Evolutionary conservation across 73 alveolate species (phyloP).

Genomic region (Paramecium sexaurelia): DNA sequence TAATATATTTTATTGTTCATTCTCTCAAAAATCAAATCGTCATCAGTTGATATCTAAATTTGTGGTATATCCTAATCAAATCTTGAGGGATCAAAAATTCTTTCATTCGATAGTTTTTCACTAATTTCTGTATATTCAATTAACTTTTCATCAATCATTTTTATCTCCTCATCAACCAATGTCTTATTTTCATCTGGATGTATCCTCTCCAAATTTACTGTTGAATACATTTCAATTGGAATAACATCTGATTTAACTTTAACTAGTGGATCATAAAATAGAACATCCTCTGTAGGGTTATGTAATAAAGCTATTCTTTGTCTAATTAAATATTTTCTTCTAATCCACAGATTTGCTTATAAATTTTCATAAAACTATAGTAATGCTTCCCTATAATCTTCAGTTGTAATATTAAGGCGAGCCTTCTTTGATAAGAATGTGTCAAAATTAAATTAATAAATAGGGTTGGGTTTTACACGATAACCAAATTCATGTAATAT

Average conservation of each 20-base stretch:
- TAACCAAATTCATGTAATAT: constrained; percentile 24
- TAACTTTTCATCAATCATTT: background rate
- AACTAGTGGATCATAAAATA: constrained; percentile 42
- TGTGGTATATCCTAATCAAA: constrained; percentile 12
- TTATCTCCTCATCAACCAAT: background rate
- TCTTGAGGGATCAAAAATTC: constrained; percentile 10
- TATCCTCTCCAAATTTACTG: background rate
- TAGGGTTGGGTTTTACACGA: background rate
- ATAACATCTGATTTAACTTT: background rate
- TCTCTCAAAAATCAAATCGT: constrained; percentile 54
- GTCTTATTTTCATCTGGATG: constrained; percentile 1
- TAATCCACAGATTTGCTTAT: background rate
- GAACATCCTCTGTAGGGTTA: constrained; percentile 13
- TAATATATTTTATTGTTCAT: constrained; percentile 17
- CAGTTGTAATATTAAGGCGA: background rate
- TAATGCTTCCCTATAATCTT: constrained; percentile 20
- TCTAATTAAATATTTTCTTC: background rate
- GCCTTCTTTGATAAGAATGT: background rate
- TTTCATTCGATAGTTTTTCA: constrained; percentile 47
- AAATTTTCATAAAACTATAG: constrained; percentile 28
- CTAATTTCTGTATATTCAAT: background rate
- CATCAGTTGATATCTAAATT: constrained; percentile 50
- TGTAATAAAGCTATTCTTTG: constrained; percentile 15
- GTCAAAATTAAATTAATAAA: constrained; percentile 2
- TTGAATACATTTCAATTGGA: constrained; percentile 32